A percentile compares a stretch with the other conserved stretches of the same genome.
phyloP scores from a whole-genome alignment of 1,284 basidiomycete species.

The Ceratobasidium papillatum region DNA sequence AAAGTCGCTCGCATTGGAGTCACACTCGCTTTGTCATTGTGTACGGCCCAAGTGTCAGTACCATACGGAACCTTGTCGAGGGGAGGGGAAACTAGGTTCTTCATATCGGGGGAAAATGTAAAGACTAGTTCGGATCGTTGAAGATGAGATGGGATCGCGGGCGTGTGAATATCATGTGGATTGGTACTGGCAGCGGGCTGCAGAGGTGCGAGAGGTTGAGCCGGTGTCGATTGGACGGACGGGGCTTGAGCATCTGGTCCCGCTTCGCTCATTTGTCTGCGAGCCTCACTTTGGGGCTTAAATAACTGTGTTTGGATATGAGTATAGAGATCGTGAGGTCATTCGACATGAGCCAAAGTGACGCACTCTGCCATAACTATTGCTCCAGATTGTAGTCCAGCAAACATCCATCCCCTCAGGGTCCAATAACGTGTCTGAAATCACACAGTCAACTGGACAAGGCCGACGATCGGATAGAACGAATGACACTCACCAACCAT shows the following conservation, averaged over 20 bases:
- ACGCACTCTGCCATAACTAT: constrained; percentile 66
- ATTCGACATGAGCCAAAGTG: too few relatives aligned
- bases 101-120: constrained; percentile 83
- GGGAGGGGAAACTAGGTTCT: constrained; percentile 70
- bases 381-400: constrained; percentile 82
- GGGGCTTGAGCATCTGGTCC: constrained; percentile 49
- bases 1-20: constrained; percentile 78
- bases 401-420: constrained; percentile 67
- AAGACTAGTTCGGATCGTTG: constrained; percentile 65
- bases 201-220: constrained; percentile 9
- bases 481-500: constrained; percentile 58
- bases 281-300: constrained; percentile 53
- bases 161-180: constrained; percentile 43
- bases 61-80: constrained; percentile 70
- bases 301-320: constrained; percentile 59
- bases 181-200: constrained; percentile 22
- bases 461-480: too few relatives aligned
- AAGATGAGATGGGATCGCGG: constrained; percentile 49
- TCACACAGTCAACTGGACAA: neutral
- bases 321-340: too few relatives aligned
- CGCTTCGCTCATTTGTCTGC: constrained; percentile 47
- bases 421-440: constrained; percentile 58
- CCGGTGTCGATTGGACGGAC: constrained; percentile 50
- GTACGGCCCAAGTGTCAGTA: constrained; percentile 82
- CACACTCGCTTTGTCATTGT: constrained; percentile 71